Evolutionary conservation across 2,329 filamentous ascomycete species (phyloP), one percentile per base, ranked within the genome.

Genomic region (Pezicula carpinea): DNA sequence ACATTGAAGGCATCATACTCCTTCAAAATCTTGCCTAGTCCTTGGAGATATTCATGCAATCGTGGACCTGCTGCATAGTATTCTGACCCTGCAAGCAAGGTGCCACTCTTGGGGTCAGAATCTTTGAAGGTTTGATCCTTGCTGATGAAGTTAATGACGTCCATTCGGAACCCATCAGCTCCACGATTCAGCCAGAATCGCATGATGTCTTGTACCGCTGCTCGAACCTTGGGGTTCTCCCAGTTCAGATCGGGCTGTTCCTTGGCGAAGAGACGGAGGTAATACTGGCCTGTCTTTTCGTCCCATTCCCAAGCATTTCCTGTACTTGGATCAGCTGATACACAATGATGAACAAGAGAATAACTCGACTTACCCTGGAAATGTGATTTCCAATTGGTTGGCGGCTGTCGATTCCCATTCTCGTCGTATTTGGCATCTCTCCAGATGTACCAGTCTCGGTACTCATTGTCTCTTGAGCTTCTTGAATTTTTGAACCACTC

Each of bases 211-310:
- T 83, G 62, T 89, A 86, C 5, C 89, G 38, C 78, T 68, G 17
- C 87, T 76, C 0, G 84, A 77, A 14, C 78, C 79, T 0, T 74
- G 73, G 38, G 38, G 47, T 84, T 86, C 59, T 91, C 85, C 87
- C 87, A 93, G 66, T 93, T 93, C 13, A 93, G 72, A 56, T 93
- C 89, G 0, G 88, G 88, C 62, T 92, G 88, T 54, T 87, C 80
- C 4, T 76, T 76, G 8, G 83, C 81, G 64, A 88, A 93, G 7
- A 93, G 73, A 51, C 85, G 81, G 1, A 91, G 77, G 58, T 88
- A 91, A 63, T 89, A 91, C 64, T 91, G 83, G 33, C 75, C 71
- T 0, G 84, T 87, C 18, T 65, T 61, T 53, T 86, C 80, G 57
- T 89, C 85, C 69, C 79, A 91, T 49, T 82, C 71, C 85, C 85